These are phyloP conservation scores for Termitomyces sp. DNA, from an alignment of 768 basidiomycete genomes.

Conservation along the genomic window DNA sequence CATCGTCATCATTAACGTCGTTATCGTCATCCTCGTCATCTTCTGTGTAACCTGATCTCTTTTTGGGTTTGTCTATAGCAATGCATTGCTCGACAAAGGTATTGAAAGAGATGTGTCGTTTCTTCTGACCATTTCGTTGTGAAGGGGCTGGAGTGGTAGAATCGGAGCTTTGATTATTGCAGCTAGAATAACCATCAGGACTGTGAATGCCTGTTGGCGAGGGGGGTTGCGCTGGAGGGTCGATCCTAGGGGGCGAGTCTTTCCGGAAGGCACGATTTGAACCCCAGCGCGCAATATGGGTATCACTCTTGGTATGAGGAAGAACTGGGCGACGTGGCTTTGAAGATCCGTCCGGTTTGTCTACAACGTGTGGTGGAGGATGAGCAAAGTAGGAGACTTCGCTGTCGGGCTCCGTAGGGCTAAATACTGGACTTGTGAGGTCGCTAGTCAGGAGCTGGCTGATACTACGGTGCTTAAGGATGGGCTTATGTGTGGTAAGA, in stretches of 20 bases:
- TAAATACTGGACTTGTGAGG: conserved; percentile 63
- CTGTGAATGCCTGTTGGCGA: conserved; percentile 16
- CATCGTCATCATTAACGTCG: conserved; percentile 17
- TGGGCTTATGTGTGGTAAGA: conserved; percentile 70
- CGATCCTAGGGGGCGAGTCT: conserved; percentile 69
- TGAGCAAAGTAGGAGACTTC: conserved; percentile 25
- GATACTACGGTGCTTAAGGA: conserved; percentile 93
- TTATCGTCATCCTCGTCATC: conserved; percentile 21
- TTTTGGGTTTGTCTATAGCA: conserved; percentile 76
- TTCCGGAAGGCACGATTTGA: conserved; percentile 50
- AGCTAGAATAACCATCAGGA: conserved; percentile 19
- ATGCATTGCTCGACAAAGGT: conserved; percentile 98
- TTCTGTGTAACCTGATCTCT: conserved; percentile 22
- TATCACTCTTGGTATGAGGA: conserved; percentile 85
- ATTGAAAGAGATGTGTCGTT: conserved; percentile 95
- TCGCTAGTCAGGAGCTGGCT: conserved; percentile 83
- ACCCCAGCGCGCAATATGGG: conserved; percentile 64
- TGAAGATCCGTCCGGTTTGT: conserved; percentile 10
- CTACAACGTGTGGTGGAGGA: conserved; percentile 5
- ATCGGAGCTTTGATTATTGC: conserved; percentile 16
- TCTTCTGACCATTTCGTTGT: conserved; percentile 36
- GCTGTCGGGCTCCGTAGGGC: conserved; percentile 52
- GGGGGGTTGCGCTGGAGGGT: conserved; percentile 29
- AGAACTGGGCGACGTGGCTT: conserved; percentile 52
- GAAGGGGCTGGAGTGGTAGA: conserved; percentile 6